phyloP scores from a whole-genome alignment of 2,329 filamentous ascomycete genomes.

The Aureobasidium subglaciale region DNA sequence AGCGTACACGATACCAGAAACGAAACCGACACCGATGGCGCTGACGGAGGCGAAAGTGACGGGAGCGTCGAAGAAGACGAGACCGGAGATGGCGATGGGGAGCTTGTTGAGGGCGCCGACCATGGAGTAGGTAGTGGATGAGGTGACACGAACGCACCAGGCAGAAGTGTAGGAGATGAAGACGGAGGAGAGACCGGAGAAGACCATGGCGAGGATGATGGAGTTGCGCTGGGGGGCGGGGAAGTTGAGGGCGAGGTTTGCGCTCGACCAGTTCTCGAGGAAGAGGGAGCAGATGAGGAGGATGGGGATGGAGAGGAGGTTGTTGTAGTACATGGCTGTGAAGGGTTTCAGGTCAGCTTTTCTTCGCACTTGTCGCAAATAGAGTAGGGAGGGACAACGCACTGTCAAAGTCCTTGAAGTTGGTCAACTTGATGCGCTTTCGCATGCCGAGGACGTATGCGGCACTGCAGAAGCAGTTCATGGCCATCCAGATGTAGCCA shows the following conservation, averaged over 20 bases:
- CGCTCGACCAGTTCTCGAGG: slow-evolving; percentile 83
- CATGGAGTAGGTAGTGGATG: slow-evolving; percentile 98
- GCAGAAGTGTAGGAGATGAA: slow-evolving; percentile 99
- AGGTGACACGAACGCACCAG: slow-evolving; percentile 96
- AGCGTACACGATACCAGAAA: slow-evolving; percentile 87
- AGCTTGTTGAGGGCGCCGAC: slow-evolving; percentile 97
- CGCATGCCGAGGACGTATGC: slow-evolving; percentile 88
- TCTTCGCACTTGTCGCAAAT: not conserved
- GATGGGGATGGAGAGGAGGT: slow-evolving; percentile 90
- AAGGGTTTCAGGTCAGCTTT: slow-evolving; percentile 16
- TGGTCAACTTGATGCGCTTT: slow-evolving; percentile 98
- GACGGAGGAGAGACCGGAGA: slow-evolving; percentile 86
- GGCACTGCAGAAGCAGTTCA: slow-evolving; percentile 93
- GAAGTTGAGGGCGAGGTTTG: slow-evolving; percentile 83
- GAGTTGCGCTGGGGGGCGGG: slow-evolving; percentile 70
- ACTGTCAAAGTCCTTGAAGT: slow-evolving; percentile 99
- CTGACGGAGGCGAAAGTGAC: slow-evolving; percentile 88
- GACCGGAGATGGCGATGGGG: slow-evolving; percentile 82
- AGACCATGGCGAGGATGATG: slow-evolving; percentile 81
- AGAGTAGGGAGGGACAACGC: slow-evolving; percentile 43
- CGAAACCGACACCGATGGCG: slow-evolving; percentile 83
- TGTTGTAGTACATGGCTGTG: slow-evolving; percentile 99
- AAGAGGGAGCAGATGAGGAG: slow-evolving; percentile 74
- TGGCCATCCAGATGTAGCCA: slow-evolving; percentile 94
- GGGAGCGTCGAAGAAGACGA: slow-evolving; percentile 92